Conservation (phyloP, 805 yeast genomes). For the Wickerhamiella musiphila region DNA sequence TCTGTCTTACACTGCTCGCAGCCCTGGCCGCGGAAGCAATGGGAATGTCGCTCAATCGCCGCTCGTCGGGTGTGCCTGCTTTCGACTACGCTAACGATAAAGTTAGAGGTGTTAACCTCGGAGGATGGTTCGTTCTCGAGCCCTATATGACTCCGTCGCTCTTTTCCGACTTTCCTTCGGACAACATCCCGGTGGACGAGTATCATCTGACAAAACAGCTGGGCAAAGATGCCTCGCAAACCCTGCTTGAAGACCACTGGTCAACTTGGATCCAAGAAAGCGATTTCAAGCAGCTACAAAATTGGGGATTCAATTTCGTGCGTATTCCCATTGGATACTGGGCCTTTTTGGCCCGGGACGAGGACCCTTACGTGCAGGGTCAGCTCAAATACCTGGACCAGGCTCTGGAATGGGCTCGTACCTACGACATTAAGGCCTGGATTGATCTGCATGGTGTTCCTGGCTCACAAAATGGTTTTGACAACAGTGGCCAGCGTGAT, state of each 20-base stretch:
- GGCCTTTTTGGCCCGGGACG: slow-evolving; percentile 50
- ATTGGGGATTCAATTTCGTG: slow-evolving; percentile 43
- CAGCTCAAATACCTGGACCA: slow-evolving; percentile 54
- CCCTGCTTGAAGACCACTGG: slow-evolving; percentile 56
- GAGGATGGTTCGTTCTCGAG: slow-evolving; percentile 84
- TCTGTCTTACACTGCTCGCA: neutral
- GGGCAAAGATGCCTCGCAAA: slow-evolving; percentile 41
- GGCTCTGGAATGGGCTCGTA: slow-evolving; percentile 62
- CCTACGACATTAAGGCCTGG: slow-evolving; percentile 57
- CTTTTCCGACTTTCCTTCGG: slow-evolving; percentile 8
- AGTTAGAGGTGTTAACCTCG: slow-evolving; percentile 45
- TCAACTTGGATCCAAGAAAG: slow-evolving; percentile 51
- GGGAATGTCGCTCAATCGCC: neutral
- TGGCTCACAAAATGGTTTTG: slow-evolving; percentile 92
- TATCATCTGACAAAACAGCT: slow-evolving; percentile 44
- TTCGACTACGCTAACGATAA: slow-evolving; percentile 19
- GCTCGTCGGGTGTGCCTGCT: slow-evolving; percentile 6
- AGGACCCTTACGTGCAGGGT: slow-evolving; percentile 80
- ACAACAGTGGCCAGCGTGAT: slow-evolving; percentile 79
- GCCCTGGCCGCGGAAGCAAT: no score
- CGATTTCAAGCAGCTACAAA: slow-evolving; percentile 43
- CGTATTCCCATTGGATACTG: slow-evolving; percentile 91
- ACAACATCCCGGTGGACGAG: slow-evolving; percentile 60
- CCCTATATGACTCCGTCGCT: slow-evolving; percentile 70
- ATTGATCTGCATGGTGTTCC: slow-evolving; percentile 92